Evolutionary conservation across 805 yeast species (phyloP), one percentile per base, ranked within the genome.

Genomic region (Candida methanosorbosa): DNA sequence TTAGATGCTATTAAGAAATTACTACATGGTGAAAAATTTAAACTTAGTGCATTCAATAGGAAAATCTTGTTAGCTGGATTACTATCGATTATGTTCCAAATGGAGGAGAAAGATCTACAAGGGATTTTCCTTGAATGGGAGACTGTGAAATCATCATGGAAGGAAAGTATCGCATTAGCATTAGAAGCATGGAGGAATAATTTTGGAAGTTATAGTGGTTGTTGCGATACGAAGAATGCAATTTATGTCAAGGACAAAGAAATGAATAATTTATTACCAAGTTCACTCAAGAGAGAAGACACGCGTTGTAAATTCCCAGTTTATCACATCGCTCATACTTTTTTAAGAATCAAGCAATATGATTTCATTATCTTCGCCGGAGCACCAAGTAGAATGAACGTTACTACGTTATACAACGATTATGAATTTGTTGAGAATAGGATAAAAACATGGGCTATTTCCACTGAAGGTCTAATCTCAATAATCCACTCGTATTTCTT

Each of bases 341-440:
- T 72, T 13, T 63, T 82, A 30, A 67, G 78, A 37, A 66, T 80
- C 18, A 73, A 77, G 36, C 83, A 81, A 38, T 77, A 78, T 49
- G 92, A 84, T 51, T 74, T 79, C 41, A 80, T 82, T 37, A 76
- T 81, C 4, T 81, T 64, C 50, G 76, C 87, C 2, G 94, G 94
- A 0, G 79, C 84, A 2, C 88, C 88, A 0, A 71, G 76, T 45
- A 68, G 84, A 43, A 74, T 78, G 75, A 80, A 74, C 45, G 81
- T 75, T 19, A 61, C 61, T n/a, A 69, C 78, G 13, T 66, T 70
- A 11, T 57, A 55, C 4, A 56, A 64, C 4, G 83, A 79, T 42
- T 75, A 67, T 48, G 66, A 66, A 14, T 48, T 61, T 3, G 75
- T 70, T 4, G 63, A 61, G 6, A 52, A 54, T 9, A 62, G 75